Evolutionary conservation across 2,329 filamentous ascomycete species (phyloP).

Genomic region (Ophiocordyceps unilateralis): DNA sequence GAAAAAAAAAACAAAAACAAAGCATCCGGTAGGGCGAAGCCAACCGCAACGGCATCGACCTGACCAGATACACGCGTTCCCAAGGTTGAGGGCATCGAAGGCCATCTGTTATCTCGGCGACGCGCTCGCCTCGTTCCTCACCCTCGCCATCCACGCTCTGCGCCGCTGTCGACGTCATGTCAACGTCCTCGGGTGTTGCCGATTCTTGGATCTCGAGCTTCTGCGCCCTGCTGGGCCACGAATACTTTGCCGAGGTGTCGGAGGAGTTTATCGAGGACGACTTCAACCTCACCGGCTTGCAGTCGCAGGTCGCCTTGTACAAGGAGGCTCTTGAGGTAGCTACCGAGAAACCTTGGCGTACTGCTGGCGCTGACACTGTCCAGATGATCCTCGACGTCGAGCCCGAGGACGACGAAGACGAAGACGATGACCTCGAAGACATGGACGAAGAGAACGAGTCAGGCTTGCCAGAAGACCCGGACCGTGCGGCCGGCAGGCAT

Average conservation of each 20-base stretch:
- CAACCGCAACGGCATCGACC: background rate
- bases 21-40: background rate
- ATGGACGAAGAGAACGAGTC: conserved; percentile 58
- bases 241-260: conserved; percentile 97
- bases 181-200: conserved; percentile 40
- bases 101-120: background rate
- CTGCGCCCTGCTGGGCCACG: conserved; percentile 86
- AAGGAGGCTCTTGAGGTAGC: conserved; percentile 83
- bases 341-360: no score
- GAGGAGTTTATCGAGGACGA: conserved; percentile 99
- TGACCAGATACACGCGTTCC: background rate
- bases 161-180: conserved; percentile 24
- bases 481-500: conserved; percentile 23
- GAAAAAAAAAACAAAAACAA: no score
- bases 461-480: conserved; percentile 39
- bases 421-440: conserved; percentile 60
- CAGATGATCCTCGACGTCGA: conserved; percentile 97
- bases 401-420: conserved; percentile 82
- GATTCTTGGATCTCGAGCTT: conserved; percentile 99
- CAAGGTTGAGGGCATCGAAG: no score
- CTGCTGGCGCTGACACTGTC: no score
- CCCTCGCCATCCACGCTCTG: background rate
- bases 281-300: conserved; percentile 92
- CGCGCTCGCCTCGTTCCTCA: background rate
- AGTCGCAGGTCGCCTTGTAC: conserved; percentile 94